Evolutionary conservation across 78 protist species (phyloP), one percentile per base, ranked within the genome.

Genomic region (Anaeramoeba ignava): DNA sequence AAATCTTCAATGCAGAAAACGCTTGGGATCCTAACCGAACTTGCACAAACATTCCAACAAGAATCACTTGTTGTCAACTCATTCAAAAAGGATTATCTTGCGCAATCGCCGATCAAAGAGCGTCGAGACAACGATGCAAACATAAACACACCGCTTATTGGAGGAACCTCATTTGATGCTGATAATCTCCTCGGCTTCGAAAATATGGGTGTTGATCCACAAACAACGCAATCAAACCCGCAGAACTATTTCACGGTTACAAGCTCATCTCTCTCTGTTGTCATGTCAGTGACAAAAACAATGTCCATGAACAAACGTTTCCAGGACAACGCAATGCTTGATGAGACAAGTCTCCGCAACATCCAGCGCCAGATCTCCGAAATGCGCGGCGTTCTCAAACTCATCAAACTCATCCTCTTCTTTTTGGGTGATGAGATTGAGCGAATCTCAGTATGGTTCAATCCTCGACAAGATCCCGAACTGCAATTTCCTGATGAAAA

Each of bases 381-480:
- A 42, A 8, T 34, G 0, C 27, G 8, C 39, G 31, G 17, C 1
- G 39, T 1, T 39, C 2, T 2, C 17, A 36, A 1, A 2, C 1
- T 2, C 80, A 31, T 41, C 34, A 80, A 88, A 40, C 81, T 92
- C 40, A 54, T 90, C 36, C 38, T 88, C 23, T 33, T 90, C 33
- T 82, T 92, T 39, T 83, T 88, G 42, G 90, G 90, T 1, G 40
- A 90, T 81, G 93, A 92, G 79, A 82, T 90, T 27, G 93, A 90
- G 33, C 85, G 92, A 3, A 86, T 92, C 83, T 73, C 87, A 1
- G 90, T 87, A 40, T 92, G 94, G 94, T 83, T 81, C 54, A 88
- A 87, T 42, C 94, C 94, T 41, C 40, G 78, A 39, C n/a, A 39
- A 79, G 78, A 80, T 40, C 42, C 84, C 31, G 79, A 83, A 31